Evolutionary conservation across 2,329 filamentous ascomycete species (phyloP).

Genomic region (Phoma sp.): DNA sequence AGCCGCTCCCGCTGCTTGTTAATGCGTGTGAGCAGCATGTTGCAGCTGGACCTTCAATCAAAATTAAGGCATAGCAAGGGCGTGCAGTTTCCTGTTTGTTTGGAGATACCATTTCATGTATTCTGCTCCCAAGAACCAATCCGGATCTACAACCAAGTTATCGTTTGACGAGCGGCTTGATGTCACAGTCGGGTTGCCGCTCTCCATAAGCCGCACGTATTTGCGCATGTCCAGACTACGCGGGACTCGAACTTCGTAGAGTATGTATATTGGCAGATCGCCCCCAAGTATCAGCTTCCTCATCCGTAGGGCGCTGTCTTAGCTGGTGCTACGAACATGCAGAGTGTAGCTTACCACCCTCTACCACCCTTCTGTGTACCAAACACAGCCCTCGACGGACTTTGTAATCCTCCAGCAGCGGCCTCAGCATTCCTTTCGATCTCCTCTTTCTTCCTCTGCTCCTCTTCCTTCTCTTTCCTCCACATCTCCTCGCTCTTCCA

Average conservation of each 20-base stretch:
- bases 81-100: too few relatives aligned
- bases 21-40: constrained; percentile 1
- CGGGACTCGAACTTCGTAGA: too few relatives aligned
- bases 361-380: constrained; percentile 40
- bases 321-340: not conserved
- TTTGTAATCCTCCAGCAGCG: constrained; percentile 49
- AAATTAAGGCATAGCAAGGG: too few relatives aligned
- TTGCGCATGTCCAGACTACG: too few relatives aligned
- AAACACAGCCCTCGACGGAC: constrained; percentile 49
- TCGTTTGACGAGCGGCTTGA: too few relatives aligned
- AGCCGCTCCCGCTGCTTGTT: constrained; percentile 12
- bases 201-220: too few relatives aligned
- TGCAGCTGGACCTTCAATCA: not conserved
- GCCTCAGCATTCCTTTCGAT: constrained; percentile 45
- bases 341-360: constrained; percentile 24
- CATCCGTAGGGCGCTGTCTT: not conserved
- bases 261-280: too few relatives aligned
- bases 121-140: too few relatives aligned
- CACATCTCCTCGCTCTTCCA: constrained; percentile 48
- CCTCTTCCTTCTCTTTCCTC: constrained; percentile 32
- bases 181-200: too few relatives aligned
- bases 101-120: too few relatives aligned
- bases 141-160: too few relatives aligned
- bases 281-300: not conserved
- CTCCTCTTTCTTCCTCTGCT: constrained; percentile 38